Base-by-base conservation (phyloP, 768 basidiomycete genomes). In the Dendrothele bispora region DNA sequence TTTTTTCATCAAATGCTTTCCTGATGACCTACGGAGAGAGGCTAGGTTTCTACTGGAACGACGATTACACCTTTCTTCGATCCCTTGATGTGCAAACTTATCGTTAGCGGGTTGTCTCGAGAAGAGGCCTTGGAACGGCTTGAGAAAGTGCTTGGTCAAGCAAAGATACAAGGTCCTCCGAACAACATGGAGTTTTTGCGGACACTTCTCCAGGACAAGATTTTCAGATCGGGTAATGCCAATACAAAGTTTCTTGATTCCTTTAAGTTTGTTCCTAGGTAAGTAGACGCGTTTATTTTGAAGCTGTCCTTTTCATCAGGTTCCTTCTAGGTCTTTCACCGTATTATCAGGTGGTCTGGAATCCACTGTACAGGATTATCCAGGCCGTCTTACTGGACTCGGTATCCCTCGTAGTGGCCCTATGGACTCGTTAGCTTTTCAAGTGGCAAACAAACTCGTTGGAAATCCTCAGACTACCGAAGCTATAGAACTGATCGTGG, bases 371-470 rank as follows among this genome's bases (percentile, higher is more conserved):
- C 84, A 85, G 55, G 82, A 84, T 53, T 71, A 77, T 17, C 79
- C 80, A 0, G 79, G 80, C 0, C 72, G 84, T 1, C 57, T 55
- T 0, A 68, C 77, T 1, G 77, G 80, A 1, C 63, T 77, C 26
- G 86, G 85, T 2, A 73, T 86, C 3, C 86, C 86, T 0, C 71
- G 66, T 12, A 77, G 79, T 49, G 86, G 86, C 0, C 80, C 84
- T 0, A 82, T 84, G 79, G 86, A 88, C 55, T 49, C 69, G 8
- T 57, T 78, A 8, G 79, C 84, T 0, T 80, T 82, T 60, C 61
- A 71, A 21, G 66, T 71, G 1, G 85, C 78, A 7, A 86, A 87
- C 55, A 51, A 79, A 28, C 65, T 88, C 12, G 81, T 75, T 4
- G 78, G 79, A 4, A 88, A 87, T 57, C 47, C 61, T 0, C 54